These are phyloP conservation scores for Carex pumila DNA, from an alignment of 176 grass and related monocot species.

Conservation along the genomic window DNA sequence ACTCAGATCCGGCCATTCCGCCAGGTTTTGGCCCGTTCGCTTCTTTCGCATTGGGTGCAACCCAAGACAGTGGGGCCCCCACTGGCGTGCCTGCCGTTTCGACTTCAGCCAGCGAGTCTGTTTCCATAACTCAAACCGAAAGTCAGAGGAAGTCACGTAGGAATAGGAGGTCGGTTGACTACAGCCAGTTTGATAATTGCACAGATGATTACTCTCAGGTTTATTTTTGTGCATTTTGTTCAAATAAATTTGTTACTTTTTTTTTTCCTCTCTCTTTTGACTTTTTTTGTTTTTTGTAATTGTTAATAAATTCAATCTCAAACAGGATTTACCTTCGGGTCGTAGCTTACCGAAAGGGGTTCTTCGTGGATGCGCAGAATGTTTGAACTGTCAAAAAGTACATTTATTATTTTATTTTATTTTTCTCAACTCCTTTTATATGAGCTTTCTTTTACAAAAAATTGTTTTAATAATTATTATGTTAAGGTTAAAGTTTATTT, in stretches of 20 bases:
- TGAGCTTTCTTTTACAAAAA: neutral
- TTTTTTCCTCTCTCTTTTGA: constrained; percentile 11
- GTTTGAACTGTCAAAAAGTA: constrained; percentile 71
- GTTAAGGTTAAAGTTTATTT: constrained; percentile 1
- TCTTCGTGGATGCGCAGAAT: constrained; percentile 68
- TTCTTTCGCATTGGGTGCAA: constrained; percentile 27
- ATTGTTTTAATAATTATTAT: neutral
- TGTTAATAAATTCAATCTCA: neutral
- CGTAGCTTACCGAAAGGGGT: constrained; percentile 71
- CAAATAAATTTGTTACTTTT: constrained; percentile 16
- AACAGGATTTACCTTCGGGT: constrained; percentile 39
- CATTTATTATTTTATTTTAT: neutral
- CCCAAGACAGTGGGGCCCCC: constrained; percentile 21
- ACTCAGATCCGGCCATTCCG: constrained; percentile 53
- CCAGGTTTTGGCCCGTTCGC: constrained; percentile 68
- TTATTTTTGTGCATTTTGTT: constrained; percentile 6
- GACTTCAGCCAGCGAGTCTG: constrained; percentile 21
- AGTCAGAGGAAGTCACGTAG: constrained; percentile 50
- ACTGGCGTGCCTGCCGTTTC: neutral
- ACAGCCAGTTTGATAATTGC: constrained; percentile 44
- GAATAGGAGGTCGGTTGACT: constrained; percentile 57
- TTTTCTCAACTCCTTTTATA: constrained; percentile 6
- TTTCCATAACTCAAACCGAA: constrained; percentile 22
- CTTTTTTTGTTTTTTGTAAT: neutral
- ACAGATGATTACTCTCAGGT: constrained; percentile 52